phyloP scores from a whole-genome alignment of 208 protist species.

The Wallacemonas collosoma region DNA sequence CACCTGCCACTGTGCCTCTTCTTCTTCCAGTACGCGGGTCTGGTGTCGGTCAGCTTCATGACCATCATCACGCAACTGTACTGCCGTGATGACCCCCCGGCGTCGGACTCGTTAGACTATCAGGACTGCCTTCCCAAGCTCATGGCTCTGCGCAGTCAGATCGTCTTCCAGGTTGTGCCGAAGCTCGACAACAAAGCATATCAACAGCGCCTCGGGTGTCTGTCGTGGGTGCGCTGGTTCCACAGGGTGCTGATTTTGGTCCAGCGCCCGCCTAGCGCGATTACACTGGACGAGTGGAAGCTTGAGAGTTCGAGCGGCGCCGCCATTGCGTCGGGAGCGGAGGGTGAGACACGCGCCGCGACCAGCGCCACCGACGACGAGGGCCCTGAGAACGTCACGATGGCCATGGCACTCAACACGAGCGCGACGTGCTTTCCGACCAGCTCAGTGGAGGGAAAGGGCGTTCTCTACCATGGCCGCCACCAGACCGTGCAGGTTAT shows the following conservation, averaged over 20 bases:
- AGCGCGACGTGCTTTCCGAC: slow-evolving; percentile 7
- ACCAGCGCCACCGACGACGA: slow-evolving; percentile 17
- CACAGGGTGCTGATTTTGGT: slow-evolving; percentile 55
- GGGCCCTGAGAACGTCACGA: slow-evolving; percentile 14
- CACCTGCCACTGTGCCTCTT: slow-evolving; percentile 74
- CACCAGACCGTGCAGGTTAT: slow-evolving; percentile 83
- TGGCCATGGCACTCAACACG: slow-evolving; percentile 14
- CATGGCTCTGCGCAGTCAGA: slow-evolving; percentile 72
- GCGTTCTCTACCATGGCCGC: slow-evolving; percentile 54
- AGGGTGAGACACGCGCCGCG: slow-evolving; percentile 21
- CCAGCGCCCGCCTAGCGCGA: slow-evolving; percentile 39
- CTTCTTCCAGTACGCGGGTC: slow-evolving; percentile 81
- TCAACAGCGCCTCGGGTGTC: slow-evolving; percentile 37
- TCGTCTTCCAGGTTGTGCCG: slow-evolving; percentile 66
- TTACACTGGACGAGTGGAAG: slow-evolving; percentile 85
- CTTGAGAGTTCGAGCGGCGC: slow-evolving; percentile 26
- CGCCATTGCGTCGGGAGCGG: slow-evolving; percentile 19
- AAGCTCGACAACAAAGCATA: slow-evolving; percentile 48
- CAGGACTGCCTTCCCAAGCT: slow-evolving; percentile 59
- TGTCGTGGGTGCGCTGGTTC: slow-evolving; percentile 89
- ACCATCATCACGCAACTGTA: slow-evolving; percentile 84
- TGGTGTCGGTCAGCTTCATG: slow-evolving; percentile 84
- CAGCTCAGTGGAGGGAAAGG: not conserved
- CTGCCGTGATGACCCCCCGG: slow-evolving; percentile 78
- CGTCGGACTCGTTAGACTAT: slow-evolving; percentile 78